Evolutionary conservation across 2,329 filamentous ascomycete species (phyloP).

Genomic region (Fonsecaea monophora): DNA sequence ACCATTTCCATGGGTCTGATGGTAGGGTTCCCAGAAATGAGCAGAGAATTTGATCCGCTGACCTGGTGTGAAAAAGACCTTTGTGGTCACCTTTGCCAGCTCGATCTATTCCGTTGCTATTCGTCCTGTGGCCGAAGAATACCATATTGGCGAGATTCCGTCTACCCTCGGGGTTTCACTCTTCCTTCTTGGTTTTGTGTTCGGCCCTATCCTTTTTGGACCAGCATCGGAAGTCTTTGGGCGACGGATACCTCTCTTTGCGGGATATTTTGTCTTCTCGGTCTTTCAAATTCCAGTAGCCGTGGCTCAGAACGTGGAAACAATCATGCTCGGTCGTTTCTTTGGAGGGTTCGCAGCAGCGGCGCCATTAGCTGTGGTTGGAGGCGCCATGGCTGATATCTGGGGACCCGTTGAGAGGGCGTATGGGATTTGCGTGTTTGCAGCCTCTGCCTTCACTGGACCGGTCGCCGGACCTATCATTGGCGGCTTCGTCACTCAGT

Average conservation of each 20-base stretch:
- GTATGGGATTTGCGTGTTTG: slow-evolving; percentile 55
- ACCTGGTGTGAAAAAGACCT: slow-evolving; percentile 40
- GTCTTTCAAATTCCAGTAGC: slow-evolving; percentile 64
- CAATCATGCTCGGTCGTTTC: slow-evolving; percentile 63
- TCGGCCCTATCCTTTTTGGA: slow-evolving; percentile 52
- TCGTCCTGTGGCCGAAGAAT: slow-evolving; percentile 50
- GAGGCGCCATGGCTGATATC: slow-evolving; percentile 58
- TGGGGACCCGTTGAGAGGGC: slow-evolving; percentile 57
- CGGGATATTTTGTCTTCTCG: slow-evolving; percentile 57
- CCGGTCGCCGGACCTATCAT: slow-evolving; percentile 54
- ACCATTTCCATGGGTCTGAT: slow-evolving; percentile 52
- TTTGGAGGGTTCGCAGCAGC: slow-evolving; percentile 61
- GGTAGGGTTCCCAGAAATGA: slow-evolving; percentile 8
- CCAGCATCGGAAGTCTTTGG: slow-evolving; percentile 59
- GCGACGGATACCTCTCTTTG: slow-evolving; percentile 56
- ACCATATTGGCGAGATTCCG: slow-evolving; percentile 55
- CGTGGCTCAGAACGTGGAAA: slow-evolving; percentile 60
- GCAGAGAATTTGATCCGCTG: not conserved
- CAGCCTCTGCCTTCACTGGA: slow-evolving; percentile 57
- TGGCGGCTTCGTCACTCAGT: slow-evolving; percentile 58
- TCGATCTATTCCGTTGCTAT: slow-evolving; percentile 46
- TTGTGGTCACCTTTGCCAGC: slow-evolving; percentile 56
- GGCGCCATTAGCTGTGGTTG: slow-evolving; percentile 59
- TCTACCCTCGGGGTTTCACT: slow-evolving; percentile 59
- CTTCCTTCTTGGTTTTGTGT: slow-evolving; percentile 54